Percentiles rank a stretch among this genome's conserved stretches.
Evolutionary conservation across 495 filamentous ascomycete species (phyloP).

Genomic region (Penicillium maclennaniae): DNA sequence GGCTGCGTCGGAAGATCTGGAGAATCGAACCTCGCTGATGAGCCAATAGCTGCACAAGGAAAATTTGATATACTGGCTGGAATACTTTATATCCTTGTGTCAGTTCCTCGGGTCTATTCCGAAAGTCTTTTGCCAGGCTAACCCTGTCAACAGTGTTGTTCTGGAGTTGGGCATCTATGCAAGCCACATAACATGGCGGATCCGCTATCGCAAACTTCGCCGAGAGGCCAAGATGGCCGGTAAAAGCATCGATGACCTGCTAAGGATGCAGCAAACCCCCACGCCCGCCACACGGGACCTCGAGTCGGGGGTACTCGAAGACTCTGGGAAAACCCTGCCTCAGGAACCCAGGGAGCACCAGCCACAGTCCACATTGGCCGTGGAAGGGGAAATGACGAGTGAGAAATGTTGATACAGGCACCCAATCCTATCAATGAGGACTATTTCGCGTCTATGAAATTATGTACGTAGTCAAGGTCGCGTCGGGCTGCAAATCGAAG

Average conservation of each 20-base stretch:
- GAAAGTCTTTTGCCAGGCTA: neutral
- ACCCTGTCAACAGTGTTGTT: constrained; percentile 41
- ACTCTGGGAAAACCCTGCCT: neutral
- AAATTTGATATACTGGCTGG: constrained; percentile 69
- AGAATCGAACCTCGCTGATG: constrained; percentile 1
- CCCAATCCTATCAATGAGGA: neutral
- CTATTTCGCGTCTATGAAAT: neutral
- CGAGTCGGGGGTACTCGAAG: neutral
- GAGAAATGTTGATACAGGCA: neutral
- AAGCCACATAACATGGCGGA: constrained; percentile 64
- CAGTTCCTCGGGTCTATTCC: constrained; percentile 15
- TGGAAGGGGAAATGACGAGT: neutral
- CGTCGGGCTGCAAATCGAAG: neutral
- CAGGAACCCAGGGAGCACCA: neutral
- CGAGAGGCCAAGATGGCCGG: constrained; percentile 52
- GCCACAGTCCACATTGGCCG: neutral
- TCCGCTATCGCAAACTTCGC: constrained; percentile 58
- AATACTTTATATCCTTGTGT: constrained; percentile 66
- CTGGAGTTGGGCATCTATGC: constrained; percentile 67
- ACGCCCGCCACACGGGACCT: neutral
- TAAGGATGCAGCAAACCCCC: constrained; percentile 22
- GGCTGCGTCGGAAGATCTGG: neutral
- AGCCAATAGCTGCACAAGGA: constrained; percentile 54
- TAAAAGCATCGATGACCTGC: constrained; percentile 61
- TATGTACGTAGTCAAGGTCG: neutral